Conservation (phyloP, 2,329 filamentous ascomycete genomes). For the Tolypocladium endophyticum region DNA sequence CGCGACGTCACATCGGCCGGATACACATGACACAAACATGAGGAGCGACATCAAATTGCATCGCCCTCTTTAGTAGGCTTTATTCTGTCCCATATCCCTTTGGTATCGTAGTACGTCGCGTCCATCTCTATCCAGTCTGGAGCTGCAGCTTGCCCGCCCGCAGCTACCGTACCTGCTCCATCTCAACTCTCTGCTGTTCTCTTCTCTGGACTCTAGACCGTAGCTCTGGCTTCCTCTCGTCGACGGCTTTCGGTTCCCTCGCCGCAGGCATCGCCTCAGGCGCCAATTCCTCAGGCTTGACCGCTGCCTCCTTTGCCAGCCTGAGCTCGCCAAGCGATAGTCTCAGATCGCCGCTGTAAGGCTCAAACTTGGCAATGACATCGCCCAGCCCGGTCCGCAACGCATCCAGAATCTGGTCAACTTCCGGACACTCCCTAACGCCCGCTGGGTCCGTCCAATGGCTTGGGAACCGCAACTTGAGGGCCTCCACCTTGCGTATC, state of each 20-base stretch:
- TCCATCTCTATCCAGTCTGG: neutral
- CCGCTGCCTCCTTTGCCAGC: constrained; percentile 58
- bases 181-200: constrained; percentile 12
- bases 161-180: constrained; percentile 16
- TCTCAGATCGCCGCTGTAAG: constrained; percentile 61
- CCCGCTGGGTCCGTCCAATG: constrained; percentile 74
- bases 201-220: constrained; percentile 9
- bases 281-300: constrained; percentile 9
- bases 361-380: constrained; percentile 61
- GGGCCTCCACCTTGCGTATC: constrained; percentile 58
- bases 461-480: constrained; percentile 45
- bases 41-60: neutral
- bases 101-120: neutral
- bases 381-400: constrained; percentile 55
- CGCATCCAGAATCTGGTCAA: constrained; percentile 57
- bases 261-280: constrained; percentile 15
- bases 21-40: neutral
- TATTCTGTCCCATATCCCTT: neutral
- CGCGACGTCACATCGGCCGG: neutral
- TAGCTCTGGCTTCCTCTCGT: constrained; percentile 10
- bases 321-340: constrained; percentile 62
- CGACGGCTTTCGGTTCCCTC: constrained; percentile 13
- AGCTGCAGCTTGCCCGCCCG: neutral
- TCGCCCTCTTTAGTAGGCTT: neutral
- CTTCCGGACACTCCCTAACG: constrained; percentile 46